Percentiles rank a stretch among this genome's conserved stretches.
These are phyloP conservation scores for Penicillium griseofulvum DNA, from an alignment of 2,329 filamentous ascomycete species.

Conservation along the genomic window DNA sequence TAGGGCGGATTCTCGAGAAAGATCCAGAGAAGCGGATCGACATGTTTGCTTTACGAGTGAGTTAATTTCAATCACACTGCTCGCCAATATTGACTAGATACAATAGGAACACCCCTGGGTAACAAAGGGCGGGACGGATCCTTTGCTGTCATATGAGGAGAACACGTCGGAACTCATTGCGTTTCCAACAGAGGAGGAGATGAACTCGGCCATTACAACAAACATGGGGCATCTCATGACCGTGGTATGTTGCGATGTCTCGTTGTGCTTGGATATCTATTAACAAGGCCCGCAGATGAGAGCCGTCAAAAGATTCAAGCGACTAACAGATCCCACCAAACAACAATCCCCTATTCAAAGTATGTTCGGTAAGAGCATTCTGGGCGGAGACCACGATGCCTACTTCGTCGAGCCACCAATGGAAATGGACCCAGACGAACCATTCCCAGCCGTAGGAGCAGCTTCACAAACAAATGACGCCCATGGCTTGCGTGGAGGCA, in stretches of 20 bases:
- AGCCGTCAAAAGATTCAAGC: slow-evolving; percentile 86
- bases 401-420: slow-evolving; percentile 59
- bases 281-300: slow-evolving; percentile 61
- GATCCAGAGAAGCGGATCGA: slow-evolving; percentile 77
- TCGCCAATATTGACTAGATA: slow-evolving; percentile 10
- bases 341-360: slow-evolving; percentile 50
- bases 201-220: slow-evolving; percentile 84
- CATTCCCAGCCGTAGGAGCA: slow-evolving; percentile 24
- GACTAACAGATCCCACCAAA: slow-evolving; percentile 60
- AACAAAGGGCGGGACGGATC: slow-evolving; percentile 73
- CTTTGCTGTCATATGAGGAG: slow-evolving; percentile 74
- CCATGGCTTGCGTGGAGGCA: slow-evolving; percentile 46
- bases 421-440: slow-evolving; percentile 47
- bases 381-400: slow-evolving; percentile 54
- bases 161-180: slow-evolving; percentile 81
- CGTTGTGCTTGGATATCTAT: not conserved
- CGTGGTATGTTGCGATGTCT: slow-evolving; percentile 55
- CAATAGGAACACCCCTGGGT: slow-evolving; percentile 87
- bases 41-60: slow-evolving; percentile 77
- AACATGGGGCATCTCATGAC: slow-evolving; percentile 84
- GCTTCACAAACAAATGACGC: slow-evolving; percentile 16
- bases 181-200: slow-evolving; percentile 82
- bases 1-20: slow-evolving; percentile 74
- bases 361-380: slow-evolving; percentile 44
- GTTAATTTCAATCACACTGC: slow-evolving; percentile 30